Conservation (phyloP, 495 filamentous ascomycete genomes). For the Penicilliopsis zonata region DNA sequence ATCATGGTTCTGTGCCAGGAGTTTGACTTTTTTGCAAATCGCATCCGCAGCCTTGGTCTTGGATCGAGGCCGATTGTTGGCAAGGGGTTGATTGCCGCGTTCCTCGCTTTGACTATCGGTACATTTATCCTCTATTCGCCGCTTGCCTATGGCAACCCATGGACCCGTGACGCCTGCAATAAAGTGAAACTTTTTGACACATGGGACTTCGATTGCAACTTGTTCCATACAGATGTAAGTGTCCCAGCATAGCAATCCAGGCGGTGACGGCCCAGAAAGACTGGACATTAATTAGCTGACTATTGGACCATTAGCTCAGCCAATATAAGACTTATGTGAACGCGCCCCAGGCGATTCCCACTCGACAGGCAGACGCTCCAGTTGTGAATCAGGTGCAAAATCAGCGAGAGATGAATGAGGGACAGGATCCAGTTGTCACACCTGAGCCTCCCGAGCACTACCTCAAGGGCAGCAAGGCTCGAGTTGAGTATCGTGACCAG, state of each 20-base stretch:
- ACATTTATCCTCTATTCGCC: conserved; percentile 81
- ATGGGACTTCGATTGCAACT: conserved; percentile 98
- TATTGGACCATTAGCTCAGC: conserved; percentile 20
- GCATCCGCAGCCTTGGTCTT: conserved; percentile 54
- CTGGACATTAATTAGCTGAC: conserved; percentile 16
- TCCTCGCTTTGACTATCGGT: conserved; percentile 58
- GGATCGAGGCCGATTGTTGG: conserved; percentile 62
- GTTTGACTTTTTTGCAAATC: conserved; percentile 68
- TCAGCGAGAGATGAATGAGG: conserved; percentile 7
- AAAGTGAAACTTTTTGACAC: conserved; percentile 73
- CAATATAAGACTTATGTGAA: conserved; percentile 27
- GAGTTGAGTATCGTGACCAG: conserved; percentile 90
- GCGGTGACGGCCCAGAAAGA: conserved; percentile 17
- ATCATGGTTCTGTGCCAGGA: conserved; percentile 80
- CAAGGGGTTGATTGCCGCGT: conserved; percentile 51
- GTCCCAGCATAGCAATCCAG: conserved; percentile 21
- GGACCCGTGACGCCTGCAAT: conserved; percentile 79
- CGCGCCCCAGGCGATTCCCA: conserved; percentile 13
- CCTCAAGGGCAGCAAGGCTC: conserved; percentile 60
- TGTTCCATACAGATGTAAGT: conserved; percentile 80
- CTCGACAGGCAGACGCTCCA: conserved; percentile 9
- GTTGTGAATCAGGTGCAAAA: conserved; percentile 9
- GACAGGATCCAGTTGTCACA: conserved; percentile 30
- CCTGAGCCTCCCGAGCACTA: conserved; percentile 32
- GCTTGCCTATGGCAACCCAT: conserved; percentile 83